Evolutionary conservation across 768 basidiomycete species (phyloP).

Genomic region (Lyophyllum decastes): DNA sequence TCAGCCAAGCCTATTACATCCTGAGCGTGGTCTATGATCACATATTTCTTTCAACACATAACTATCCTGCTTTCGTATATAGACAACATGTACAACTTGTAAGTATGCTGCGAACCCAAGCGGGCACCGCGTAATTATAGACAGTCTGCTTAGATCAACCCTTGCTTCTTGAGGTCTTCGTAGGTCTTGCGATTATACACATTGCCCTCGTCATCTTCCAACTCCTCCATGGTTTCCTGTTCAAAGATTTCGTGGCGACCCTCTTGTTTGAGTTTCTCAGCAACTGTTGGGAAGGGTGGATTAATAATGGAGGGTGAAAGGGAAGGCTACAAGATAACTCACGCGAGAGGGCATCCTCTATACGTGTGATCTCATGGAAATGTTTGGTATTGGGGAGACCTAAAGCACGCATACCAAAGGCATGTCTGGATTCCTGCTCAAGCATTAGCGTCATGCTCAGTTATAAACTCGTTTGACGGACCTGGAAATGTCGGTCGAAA

Average conservation of each 20-base stretch:
- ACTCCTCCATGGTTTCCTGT: conserved; percentile 95
- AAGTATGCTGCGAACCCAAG: background rate
- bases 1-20: conserved; percentile 22
- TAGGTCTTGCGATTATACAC: conserved; percentile 99
- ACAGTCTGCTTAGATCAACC: conserved; percentile 59
- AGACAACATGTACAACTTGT: conserved; percentile 7
- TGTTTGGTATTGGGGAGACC: conserved; percentile 98
- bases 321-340: conserved; percentile 33
- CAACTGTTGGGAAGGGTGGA: conserved; percentile 54
- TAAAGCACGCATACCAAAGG: conserved; percentile 96
- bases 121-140: conserved; percentile 2
- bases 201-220: conserved; percentile 98
- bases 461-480: conserved; percentile 25
- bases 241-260: conserved; percentile 93
- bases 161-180: conserved; percentile 95
- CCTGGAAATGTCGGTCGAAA: conserved; percentile 95
- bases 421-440: conserved; percentile 86
- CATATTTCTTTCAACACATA: background rate
- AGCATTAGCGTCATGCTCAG: conserved; percentile 13
- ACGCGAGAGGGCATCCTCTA: conserved; percentile 95
- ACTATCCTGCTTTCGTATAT: background rate
- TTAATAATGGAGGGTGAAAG: background rate
- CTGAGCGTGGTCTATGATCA: background rate
- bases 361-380: conserved; percentile 97
- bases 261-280: conserved; percentile 96